Evolutionary conservation across 2,329 filamentous ascomycete species (phyloP).

Genomic region (Annulohypoxylon truncatum): DNA sequence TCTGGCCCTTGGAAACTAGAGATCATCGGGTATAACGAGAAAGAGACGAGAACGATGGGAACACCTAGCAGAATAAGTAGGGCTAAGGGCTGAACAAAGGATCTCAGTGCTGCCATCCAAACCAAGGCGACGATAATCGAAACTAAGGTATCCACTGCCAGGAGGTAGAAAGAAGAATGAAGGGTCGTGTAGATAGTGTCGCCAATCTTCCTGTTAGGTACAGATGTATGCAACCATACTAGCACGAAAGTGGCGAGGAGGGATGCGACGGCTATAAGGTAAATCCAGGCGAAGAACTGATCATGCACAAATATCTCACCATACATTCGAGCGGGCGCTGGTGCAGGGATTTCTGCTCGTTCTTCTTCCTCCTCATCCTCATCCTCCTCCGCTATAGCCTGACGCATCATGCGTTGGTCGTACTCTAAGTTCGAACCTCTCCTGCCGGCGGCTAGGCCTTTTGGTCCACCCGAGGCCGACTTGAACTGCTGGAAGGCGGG

Average conservation of each 20-base stretch:
- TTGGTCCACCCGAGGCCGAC: constrained; percentile 52
- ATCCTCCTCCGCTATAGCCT: constrained; percentile 54
- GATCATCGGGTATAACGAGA: constrained; percentile 90
- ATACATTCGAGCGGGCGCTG: constrained; percentile 67
- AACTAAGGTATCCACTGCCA: constrained; percentile 92
- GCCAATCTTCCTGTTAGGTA: constrained; percentile 77
- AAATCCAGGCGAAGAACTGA: constrained; percentile 90
- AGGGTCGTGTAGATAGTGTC: constrained; percentile 95
- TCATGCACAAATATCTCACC: constrained; percentile 84
- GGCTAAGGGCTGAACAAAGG: constrained; percentile 88
- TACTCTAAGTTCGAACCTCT: constrained; percentile 60
- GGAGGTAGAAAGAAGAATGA: constrained; percentile 85
- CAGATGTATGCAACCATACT: constrained; percentile 87
- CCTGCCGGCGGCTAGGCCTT: constrained; percentile 54
- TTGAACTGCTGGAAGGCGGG: constrained; percentile 73
- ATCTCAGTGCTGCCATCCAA: constrained; percentile 89
- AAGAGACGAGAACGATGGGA: constrained; percentile 86
- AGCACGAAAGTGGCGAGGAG: constrained; percentile 90
- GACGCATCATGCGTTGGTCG: constrained; percentile 58
- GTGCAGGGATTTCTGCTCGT: constrained; percentile 54
- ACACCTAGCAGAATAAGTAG: constrained; percentile 84
- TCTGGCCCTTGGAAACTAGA: constrained; percentile 85
- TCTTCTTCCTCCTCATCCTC: constrained; percentile 48
- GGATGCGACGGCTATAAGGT: constrained; percentile 83
- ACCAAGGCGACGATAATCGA: constrained; percentile 87